These are phyloP conservation scores for Cystobasidium tubakii DNA, from an alignment of 768 basidiomycete genomes.

Conservation along the genomic window DNA sequence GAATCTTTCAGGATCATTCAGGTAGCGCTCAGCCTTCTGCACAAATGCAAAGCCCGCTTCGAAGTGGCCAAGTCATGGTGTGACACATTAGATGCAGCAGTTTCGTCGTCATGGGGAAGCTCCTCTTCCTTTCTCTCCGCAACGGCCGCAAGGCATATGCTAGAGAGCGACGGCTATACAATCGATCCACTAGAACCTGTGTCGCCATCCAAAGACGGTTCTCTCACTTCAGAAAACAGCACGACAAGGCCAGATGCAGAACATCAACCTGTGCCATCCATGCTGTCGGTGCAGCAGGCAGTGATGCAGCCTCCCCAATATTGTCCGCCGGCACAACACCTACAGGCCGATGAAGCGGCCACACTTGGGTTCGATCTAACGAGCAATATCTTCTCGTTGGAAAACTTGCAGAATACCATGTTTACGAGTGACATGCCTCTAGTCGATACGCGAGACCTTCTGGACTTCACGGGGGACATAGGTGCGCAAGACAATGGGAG, in stretches of 20 bases:
- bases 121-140: background rate
- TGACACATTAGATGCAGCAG: background rate
- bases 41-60: conserved; percentile 1
- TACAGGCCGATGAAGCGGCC: background rate
- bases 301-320: background rate
- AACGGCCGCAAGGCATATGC: background rate
- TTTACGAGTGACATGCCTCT: background rate
- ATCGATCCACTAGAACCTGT: background rate
- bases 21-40: background rate
- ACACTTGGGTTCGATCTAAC: background rate
- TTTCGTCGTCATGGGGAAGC: too few species aligned
- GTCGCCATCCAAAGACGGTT: background rate
- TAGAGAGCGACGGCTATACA: background rate
- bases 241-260: background rate
- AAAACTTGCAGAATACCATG: background rate
- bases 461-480: background rate
- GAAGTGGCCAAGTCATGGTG: background rate
- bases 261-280: background rate
- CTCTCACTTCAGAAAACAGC: too few species aligned
- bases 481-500: background rate
- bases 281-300: background rate
- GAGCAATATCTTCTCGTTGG: background rate
- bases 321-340: background rate
- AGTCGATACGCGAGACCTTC: background rate
- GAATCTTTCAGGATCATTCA: background rate